phyloP scores from a whole-genome alignment of 306 rosid species.

The Chamaecrista fasciculata region DNA sequence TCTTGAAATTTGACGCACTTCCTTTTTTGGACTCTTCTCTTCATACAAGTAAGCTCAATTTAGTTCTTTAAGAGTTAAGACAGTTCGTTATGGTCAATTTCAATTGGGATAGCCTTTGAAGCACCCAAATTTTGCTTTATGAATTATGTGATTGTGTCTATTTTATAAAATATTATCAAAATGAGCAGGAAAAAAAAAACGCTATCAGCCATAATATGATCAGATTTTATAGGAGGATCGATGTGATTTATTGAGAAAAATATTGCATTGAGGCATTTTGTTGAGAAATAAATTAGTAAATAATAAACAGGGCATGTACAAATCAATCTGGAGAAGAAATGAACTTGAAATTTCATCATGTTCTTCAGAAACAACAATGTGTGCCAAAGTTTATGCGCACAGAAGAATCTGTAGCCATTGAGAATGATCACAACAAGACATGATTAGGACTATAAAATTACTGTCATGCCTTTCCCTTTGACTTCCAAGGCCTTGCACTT shows the following conservation, averaged over 20 bases:
- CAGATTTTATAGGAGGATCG: too few relatives aligned
- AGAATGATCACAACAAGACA: conserved; percentile 1
- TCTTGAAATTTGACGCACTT: too few relatives aligned
- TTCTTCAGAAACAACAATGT: neutral
- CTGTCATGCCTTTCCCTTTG: conserved; percentile 27
- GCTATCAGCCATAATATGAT: too few relatives aligned
- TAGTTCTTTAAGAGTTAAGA: too few relatives aligned
- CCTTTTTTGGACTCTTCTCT: too few relatives aligned
- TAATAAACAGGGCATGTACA: neutral
- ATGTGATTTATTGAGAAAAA: too few relatives aligned
- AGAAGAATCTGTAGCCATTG: neutral
- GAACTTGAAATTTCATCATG: neutral
- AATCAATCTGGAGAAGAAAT: neutral
- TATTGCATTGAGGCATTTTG: neutral
- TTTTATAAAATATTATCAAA: neutral
- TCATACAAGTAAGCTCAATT: too few relatives aligned
- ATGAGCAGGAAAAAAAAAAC: too few relatives aligned
- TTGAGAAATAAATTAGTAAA: neutral
- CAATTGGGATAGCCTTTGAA: neutral
- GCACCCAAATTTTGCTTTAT: neutral
- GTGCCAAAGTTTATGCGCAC: neutral
- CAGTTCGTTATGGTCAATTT: neutral
- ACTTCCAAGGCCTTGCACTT: conserved; percentile 23
- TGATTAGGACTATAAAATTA: conserved; percentile 21
- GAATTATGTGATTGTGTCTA: neutral